Percentiles rank a stretch among this genome's conserved stretches.
Conservation (phyloP, 768 basidiomycete genomes). For the Pleurotus tuoliensis region DNA sequence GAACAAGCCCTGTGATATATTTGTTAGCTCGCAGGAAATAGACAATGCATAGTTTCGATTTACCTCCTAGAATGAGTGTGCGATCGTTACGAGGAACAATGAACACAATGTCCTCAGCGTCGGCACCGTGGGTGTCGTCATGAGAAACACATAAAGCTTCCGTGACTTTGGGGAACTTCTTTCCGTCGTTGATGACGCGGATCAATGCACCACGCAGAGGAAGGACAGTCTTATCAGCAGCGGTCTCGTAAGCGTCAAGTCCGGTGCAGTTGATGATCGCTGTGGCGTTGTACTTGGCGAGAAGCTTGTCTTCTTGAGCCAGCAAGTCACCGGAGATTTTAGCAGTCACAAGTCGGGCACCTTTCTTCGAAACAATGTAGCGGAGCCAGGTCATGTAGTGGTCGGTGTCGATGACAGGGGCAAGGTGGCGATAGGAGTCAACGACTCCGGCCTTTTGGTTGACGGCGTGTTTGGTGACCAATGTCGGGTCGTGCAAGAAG, state of each 20-base stretch:
- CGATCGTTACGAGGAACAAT: constrained; percentile 32
- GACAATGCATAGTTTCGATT: not conserved
- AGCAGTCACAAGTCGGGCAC: constrained; percentile 23
- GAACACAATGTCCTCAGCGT: constrained; percentile 28
- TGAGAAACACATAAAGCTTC: constrained; percentile 29
- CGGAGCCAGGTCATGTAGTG: constrained; percentile 29
- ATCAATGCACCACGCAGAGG: constrained; percentile 34
- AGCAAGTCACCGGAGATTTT: constrained; percentile 28
- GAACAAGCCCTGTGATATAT: constrained; percentile 16
- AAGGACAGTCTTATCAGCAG: constrained; percentile 28
- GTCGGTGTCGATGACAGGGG: constrained; percentile 34
- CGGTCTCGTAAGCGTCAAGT: constrained; percentile 25
- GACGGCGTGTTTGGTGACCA: constrained; percentile 23
- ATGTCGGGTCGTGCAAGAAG: constrained; percentile 16
- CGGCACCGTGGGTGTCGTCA: constrained; percentile 25
- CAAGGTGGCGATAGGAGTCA: constrained; percentile 30
- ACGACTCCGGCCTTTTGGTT: constrained; percentile 26
- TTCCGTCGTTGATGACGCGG: constrained; percentile 32
- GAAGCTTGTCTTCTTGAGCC: constrained; percentile 19
- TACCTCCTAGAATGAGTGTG: constrained; percentile 28
- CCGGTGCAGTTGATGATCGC: constrained; percentile 34
- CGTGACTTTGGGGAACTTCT: constrained; percentile 29
- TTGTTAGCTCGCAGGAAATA: not conserved
- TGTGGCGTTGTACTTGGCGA: constrained; percentile 21
- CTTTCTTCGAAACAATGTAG: constrained; percentile 21